Conservation (phyloP, 805 yeast species). For the Candida saitoana region DNA sequence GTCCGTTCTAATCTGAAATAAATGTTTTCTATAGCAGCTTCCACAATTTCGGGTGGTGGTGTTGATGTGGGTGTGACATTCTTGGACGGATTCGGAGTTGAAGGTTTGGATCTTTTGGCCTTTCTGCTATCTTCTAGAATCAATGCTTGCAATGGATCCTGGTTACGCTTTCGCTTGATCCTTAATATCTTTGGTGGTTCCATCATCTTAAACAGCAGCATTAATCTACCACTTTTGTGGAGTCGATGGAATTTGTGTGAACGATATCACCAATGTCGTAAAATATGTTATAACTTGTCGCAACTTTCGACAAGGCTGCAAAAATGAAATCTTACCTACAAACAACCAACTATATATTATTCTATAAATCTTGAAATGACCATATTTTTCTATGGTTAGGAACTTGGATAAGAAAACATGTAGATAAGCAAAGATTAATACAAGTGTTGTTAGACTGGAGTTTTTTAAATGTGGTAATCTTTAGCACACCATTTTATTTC, state of each 20-base stretch:
- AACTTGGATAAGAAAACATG: too few relatives aligned
- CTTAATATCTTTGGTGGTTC: conserved; percentile 64
- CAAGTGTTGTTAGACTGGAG: too few relatives aligned
- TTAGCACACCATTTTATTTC: too few relatives aligned
- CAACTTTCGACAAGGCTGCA: too few relatives aligned
- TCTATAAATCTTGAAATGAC: too few relatives aligned
- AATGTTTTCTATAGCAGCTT: conserved; percentile 24
- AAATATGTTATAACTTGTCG: too few relatives aligned
- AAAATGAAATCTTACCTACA: too few relatives aligned
- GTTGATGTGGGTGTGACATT: conserved; percentile 13
- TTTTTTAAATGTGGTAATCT: too few relatives aligned
- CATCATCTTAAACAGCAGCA: background rate
- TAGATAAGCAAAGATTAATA: too few relatives aligned
- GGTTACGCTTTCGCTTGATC: conserved; percentile 80
- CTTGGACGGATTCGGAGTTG: conserved; percentile 30
- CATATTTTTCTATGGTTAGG: too few relatives aligned
- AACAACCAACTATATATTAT: too few relatives aligned
- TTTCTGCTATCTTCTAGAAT: conserved; percentile 38
- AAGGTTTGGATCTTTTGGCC: conserved; percentile 41
- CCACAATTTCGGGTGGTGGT: conserved; percentile 24
- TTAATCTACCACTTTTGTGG: background rate
- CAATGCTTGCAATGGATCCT: conserved; percentile 85
- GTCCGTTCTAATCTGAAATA: conserved; percentile 35
- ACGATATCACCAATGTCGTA: too few relatives aligned
- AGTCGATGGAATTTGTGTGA: background rate